Evolutionary conservation across 345 rosid genomes (phyloP), one percentile per base, ranked within the genome.

Genomic region (Gossypium arboreum): DNA sequence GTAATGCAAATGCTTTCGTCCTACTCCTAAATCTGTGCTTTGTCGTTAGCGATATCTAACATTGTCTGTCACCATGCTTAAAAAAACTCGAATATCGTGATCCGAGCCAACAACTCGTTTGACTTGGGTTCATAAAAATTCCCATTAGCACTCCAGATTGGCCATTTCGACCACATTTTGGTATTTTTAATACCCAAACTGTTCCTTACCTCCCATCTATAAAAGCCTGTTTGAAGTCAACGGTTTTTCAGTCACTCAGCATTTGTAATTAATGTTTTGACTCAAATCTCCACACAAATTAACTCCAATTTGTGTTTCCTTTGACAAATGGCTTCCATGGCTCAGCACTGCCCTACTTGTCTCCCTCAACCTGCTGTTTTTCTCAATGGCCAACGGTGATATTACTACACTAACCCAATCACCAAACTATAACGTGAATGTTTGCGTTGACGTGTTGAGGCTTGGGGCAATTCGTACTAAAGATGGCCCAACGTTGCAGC

Each of bases 341-440:
- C 82, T 63, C 81, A 68, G 83, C 82, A 59, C 78, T 18, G 84
- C 89, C 72, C 85, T 86, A 75, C 76, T 89, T 71, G 71, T 91
- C 67, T 68, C 83, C 74, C 79, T 91, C 71, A 88, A 84, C 85
- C 88, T 88, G 71, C 67, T 88, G 43, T 84, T 88, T 83, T 88
- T 85, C 87, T 83, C 84, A 16, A 20, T 86, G 71, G 91, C 88
- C 12, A 82, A 82, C 73, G 86, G 91, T 9, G 34, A 29, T 29
- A 20, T 7, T 17, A 68, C 63, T 12, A 12, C 59, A 7, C 64
- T 39, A 17, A n/a, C 20, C 27, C 16, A 20, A 57, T 16, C 27
- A 7, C 20, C 7, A 27, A 29, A 80, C 76, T 88, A 88, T 75
- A 70, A 90, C 82, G 76, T 91, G 69, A 85, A 85, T 45, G 89